phyloP scores from a whole-genome alignment of 2,329 filamentous ascomycete genomes.

The Pseudopyricularia javanii region DNA sequence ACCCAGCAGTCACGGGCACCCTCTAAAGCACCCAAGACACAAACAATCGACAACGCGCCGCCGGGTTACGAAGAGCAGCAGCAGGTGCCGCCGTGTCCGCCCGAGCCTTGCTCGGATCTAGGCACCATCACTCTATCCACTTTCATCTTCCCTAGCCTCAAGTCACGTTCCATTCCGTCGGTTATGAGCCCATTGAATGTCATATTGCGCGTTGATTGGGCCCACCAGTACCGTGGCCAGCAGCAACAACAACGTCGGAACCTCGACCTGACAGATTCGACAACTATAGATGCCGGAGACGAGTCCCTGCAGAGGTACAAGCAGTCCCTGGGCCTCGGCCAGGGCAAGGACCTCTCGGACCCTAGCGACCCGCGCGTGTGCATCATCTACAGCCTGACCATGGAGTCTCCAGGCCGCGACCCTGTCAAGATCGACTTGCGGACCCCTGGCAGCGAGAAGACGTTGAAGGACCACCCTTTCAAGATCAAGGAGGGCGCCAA shows the following conservation, averaged over 20 bases:
- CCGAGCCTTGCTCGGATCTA: neutral
- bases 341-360: slow-evolving; percentile 59
- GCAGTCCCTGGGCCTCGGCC: slow-evolving; percentile 79
- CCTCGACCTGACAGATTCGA: neutral
- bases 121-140: neutral
- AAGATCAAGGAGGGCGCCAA: slow-evolving; percentile 91
- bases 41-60: neutral
- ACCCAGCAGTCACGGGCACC: neutral
- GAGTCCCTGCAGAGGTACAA: slow-evolving; percentile 97
- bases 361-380: slow-evolving; percentile 77
- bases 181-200: slow-evolving; percentile 1
- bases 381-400: slow-evolving; percentile 82
- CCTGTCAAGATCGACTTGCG: slow-evolving; percentile 87
- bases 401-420: slow-evolving; percentile 70
- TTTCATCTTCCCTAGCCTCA: neutral
- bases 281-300: slow-evolving; percentile 51
- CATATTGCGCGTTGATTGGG: slow-evolving; percentile 1
- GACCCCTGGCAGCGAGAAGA: slow-evolving; percentile 56
- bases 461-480: slow-evolving; percentile 85
- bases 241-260: slow-evolving; percentile 1
- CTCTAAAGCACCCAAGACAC: neutral
- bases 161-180: neutral
- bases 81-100: neutral
- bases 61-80: neutral
- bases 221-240: neutral